Evolutionary conservation across 116 monocot species (phyloP).

Genomic region (Posidonia oceanica): DNA sequence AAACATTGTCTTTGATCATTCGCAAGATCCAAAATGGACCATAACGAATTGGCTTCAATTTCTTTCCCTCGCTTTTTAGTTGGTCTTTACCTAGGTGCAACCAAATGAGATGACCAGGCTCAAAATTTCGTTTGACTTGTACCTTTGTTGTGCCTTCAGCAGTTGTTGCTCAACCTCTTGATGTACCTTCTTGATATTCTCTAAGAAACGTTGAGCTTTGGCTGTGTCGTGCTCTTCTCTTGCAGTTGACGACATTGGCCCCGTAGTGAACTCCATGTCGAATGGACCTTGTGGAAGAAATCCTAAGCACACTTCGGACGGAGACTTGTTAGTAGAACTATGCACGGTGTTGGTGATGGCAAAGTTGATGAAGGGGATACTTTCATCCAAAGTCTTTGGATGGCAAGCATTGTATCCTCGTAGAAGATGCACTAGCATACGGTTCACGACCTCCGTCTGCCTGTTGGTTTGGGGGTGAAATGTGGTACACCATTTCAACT

Average conservation of each 20-base stretch:
- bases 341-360: background rate
- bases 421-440: conserved; percentile 8
- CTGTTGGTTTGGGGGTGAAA: background rate
- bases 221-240: background rate
- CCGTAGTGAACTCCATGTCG: background rate
- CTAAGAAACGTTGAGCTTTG: background rate
- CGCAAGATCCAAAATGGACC: background rate
- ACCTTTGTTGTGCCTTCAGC: background rate
- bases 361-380: background rate
- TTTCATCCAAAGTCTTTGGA: conserved; percentile 3
- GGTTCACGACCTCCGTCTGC: background rate
- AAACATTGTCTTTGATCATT: background rate
- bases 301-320: background rate
- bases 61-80: background rate
- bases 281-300: background rate
- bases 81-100: background rate
- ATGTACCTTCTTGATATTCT: background rate
- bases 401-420: background rate
- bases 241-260: background rate
- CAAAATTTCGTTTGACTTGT: background rate
- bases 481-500: background rate
- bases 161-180: background rate
- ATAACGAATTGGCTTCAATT: conserved; percentile 2
- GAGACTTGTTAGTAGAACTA: background rate
- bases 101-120: background rate